phyloP scores from a whole-genome alignment of 805 yeast genomes.

The Ogataea nakhonphanomensis region DNA sequence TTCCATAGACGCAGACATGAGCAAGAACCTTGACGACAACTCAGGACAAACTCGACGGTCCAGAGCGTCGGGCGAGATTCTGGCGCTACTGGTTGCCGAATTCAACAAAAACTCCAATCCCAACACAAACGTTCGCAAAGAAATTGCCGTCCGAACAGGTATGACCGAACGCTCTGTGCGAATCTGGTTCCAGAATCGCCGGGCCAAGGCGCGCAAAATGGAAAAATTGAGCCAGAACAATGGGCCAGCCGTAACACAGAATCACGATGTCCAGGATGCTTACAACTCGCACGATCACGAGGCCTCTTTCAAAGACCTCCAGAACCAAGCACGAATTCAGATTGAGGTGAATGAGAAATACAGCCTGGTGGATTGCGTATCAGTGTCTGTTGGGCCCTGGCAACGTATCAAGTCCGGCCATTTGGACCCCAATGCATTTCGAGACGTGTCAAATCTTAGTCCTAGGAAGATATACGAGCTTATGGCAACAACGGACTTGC shows the following conservation, averaged over 20 bases:
- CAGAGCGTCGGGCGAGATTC: conserved; percentile 60
- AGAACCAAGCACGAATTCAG: conserved; percentile 36
- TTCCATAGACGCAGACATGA: conserved; percentile 2
- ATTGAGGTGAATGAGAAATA: conserved; percentile 61
- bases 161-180: conserved; percentile 87
- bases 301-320: conserved; percentile 18
- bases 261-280: not conserved
- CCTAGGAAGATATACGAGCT: conserved; percentile 61
- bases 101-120: conserved; percentile 76
- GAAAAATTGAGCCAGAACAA: conserved; percentile 43
- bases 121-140: conserved; percentile 62
- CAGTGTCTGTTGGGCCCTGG: conserved; percentile 77
- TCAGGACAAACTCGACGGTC: conserved; percentile 29
- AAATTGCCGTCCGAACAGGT: conserved; percentile 66
- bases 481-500: conserved; percentile 66
- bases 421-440: conserved; percentile 38
- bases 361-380: conserved; percentile 59
- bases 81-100: conserved; percentile 63
- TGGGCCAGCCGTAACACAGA: conserved; percentile 1
- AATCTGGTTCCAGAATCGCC: conserved; percentile 88
- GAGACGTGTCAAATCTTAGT: conserved; percentile 55
- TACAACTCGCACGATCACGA: conserved; percentile 13
- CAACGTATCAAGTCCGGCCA: conserved; percentile 70
- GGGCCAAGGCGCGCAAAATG: conserved; percentile 72
- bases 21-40: conserved; percentile 8